Percentiles rank a stretch among this genome's conserved stretches.
These are phyloP conservation scores for Tulasnella sp. DNA, from an alignment of 768 basidiomycete species.

Conservation along the genomic window DNA sequence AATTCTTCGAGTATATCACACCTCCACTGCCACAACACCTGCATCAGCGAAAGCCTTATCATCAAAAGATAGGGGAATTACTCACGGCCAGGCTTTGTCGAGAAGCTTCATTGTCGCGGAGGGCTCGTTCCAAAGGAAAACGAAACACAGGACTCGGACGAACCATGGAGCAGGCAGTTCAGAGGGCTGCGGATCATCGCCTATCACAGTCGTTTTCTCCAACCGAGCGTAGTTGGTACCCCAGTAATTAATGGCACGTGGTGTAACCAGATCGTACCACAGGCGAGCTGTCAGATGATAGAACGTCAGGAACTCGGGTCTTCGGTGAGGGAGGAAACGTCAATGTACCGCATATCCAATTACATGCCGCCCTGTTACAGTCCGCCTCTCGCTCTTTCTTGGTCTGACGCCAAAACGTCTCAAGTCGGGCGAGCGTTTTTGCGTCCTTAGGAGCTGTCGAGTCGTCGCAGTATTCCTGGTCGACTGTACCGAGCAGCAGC, in stretches of 20 bases:
- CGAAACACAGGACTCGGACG: background rate
- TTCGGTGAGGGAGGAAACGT: background rate
- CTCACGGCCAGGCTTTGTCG: background rate
- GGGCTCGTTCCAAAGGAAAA: slow-evolving; percentile 15
- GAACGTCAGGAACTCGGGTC: too few species aligned
- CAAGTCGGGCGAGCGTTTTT: background rate
- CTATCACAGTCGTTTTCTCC: background rate
- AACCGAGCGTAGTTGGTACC: slow-evolving; percentile 1
- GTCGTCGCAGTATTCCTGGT: background rate
- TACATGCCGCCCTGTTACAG: background rate
- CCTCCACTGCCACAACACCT: background rate
- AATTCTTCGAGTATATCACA: background rate
- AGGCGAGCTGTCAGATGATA: background rate
- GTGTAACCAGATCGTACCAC: background rate
- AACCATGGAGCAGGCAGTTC: background rate
- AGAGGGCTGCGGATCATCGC: background rate
- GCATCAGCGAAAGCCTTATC: background rate
- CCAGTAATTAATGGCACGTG: slow-evolving; percentile 9
- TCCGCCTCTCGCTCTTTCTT: background rate
- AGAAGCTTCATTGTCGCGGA: background rate
- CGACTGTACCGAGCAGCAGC: background rate
- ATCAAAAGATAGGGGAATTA: background rate
- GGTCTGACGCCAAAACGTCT: background rate
- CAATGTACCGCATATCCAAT: slow-evolving; percentile 11
- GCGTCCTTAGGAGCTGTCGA: slow-evolving; percentile 13